Percentiles rank a stretch among this genome's conserved stretches.
These are phyloP conservation scores for Alnus glutinosa DNA, from an alignment of 306 rosid genomes.

Conservation along the genomic window DNA sequence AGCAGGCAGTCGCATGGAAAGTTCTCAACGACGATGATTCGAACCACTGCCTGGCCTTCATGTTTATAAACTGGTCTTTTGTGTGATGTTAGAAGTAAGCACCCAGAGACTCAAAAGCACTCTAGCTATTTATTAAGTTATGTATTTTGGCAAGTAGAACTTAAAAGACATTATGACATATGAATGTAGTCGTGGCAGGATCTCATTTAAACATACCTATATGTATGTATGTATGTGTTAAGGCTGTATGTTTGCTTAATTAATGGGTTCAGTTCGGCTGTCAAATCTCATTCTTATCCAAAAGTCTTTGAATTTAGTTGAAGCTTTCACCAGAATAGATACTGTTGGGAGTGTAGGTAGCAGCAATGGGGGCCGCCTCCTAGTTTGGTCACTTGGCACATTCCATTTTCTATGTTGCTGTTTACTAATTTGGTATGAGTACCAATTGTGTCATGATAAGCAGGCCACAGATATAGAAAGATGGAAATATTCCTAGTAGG, in stretches of 20 bases:
- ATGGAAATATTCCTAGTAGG: background rate
- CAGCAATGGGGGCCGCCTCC: background rate
- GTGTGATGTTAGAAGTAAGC: slow-evolving; percentile 39
- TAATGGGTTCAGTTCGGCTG: background rate
- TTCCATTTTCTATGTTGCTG: background rate
- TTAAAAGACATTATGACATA: slow-evolving; percentile 28
- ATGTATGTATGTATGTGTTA: background rate
- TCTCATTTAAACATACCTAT: slow-evolving; percentile 12
- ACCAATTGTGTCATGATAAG: background rate
- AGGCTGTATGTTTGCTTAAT: slow-evolving; percentile 8
- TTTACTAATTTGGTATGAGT: background rate
- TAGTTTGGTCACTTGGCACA: background rate
- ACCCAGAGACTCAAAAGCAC: background rate
- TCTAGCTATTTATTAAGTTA: slow-evolving; percentile 28
- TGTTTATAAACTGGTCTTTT: slow-evolving; percentile 96
- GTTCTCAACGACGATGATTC: slow-evolving; percentile 85
- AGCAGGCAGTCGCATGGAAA: slow-evolving; percentile 92
- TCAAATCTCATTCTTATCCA: background rate
- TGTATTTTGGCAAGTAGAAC: slow-evolving; percentile 24
- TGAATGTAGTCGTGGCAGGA: slow-evolving; percentile 43
- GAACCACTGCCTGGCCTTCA: slow-evolving; percentile 90
- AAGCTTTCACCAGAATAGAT: background rate
- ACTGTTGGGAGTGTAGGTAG: background rate
- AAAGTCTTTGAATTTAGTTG: background rate
- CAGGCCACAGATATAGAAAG: background rate